Evolutionary conservation across 2,329 filamentous ascomycete species (phyloP), one percentile per base, ranked within the genome.

Genomic region (Fusarium buxicola): DNA sequence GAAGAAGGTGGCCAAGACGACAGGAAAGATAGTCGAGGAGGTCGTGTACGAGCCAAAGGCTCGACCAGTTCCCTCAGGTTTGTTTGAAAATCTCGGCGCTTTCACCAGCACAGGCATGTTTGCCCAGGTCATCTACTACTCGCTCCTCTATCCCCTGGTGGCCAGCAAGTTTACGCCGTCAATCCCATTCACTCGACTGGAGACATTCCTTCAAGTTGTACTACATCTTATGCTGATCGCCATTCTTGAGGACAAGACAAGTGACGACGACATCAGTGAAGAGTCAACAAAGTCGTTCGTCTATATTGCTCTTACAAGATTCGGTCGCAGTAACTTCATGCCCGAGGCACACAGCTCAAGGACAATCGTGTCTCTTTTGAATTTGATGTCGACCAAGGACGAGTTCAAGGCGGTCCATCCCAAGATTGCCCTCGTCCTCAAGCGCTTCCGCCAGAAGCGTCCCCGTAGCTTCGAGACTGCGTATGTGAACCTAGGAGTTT

Each of bases 41-140:
- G 89, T 98, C 57, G 93, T 98, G 3, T 97, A 92, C 73, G 94
- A 98, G 75, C 94, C 96, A 1, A 92, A 89, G 69, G 83, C 97
- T 43, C 87, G 89, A 15, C 85, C 87, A 10, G 92, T 98, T 50
- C 80, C 85, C 2, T 88, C 87, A 1, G 94, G 95, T 2, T 83
- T 91, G 1, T 99, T 97, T 75, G 81, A 86, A 45, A 81, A 88
- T 49, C 82, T 99, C 27, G 83, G 90, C n/a, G 82, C 82, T 3
- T 96, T 98, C 71, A 97, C 93, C 2, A 84, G 85, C 68, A 94
- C 92, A 4, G 87, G 91, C 55, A 84, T 97, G 63, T 99, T 99
- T 74, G 89, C 90, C 9, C 93, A 97, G 73, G 86, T 97, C 60
- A 86, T 98, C 45, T 96, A 94, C 77, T 95, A 96, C 74, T 90